A percentile compares a stretch with the other conserved stretches of the same genome.
Conservation (phyloP, 306 rosid genomes). For the Cicer arietinum region DNA sequence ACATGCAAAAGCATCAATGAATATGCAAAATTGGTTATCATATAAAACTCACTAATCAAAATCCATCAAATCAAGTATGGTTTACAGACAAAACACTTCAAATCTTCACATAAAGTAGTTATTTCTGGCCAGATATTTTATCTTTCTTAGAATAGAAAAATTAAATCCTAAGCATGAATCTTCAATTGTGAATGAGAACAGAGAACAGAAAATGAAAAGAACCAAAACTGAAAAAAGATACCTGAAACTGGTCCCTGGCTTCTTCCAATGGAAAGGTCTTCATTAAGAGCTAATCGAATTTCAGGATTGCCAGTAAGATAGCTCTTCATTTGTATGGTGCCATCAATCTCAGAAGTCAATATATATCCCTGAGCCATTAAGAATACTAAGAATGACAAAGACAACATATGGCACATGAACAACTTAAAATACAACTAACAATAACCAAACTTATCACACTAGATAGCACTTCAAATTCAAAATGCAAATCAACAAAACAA, state of each 20-base stretch:
- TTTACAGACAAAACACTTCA: conserved; percentile 31
- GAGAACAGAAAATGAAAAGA: conserved; percentile 31
- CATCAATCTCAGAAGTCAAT: conserved; percentile 90
- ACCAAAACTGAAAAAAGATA: conserved; percentile 43
- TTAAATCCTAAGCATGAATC: conserved; percentile 33
- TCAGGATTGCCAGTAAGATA: conserved; percentile 90
- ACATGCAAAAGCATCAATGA: conserved; percentile 21
- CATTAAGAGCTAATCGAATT: conserved; percentile 85
- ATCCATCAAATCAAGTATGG: conserved; percentile 29
- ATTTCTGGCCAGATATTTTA: conserved; percentile 6
- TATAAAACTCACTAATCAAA: conserved; percentile 25
- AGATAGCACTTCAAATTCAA: conserved; percentile 34
- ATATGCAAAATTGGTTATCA: conserved; percentile 12
- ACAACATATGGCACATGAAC: conserved; percentile 27
- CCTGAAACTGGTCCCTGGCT: conserved; percentile 61
- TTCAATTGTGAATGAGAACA: conserved; percentile 11
- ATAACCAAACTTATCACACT: conserved; percentile 39
- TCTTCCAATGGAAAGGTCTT: conserved; percentile 80
- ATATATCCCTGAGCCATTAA: conserved; percentile 73
- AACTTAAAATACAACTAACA: conserved; percentile 33
- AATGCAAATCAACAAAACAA: conserved; percentile 9
- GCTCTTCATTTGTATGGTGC: conserved; percentile 95
- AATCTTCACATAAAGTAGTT: conserved; percentile 5
- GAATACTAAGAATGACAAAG: conserved; percentile 22
- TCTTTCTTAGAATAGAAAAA: conserved; percentile 31